Evolutionary conservation across 2,329 filamentous ascomycete genomes (phyloP).

Genomic region (Xylaria sp.): DNA sequence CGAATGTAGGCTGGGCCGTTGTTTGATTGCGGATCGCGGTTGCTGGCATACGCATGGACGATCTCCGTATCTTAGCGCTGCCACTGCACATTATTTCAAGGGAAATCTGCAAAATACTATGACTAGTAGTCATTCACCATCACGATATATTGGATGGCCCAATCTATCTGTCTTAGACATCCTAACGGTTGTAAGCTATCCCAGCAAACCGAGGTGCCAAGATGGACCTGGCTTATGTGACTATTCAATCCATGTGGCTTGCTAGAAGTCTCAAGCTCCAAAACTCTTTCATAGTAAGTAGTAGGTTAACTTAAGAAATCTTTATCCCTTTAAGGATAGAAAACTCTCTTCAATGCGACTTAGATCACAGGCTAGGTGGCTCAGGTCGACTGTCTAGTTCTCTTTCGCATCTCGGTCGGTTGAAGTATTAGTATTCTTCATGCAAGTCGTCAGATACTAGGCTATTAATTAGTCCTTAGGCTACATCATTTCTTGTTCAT

Average conservation of each 20-base stretch:
- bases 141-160: neutral
- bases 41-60: neutral
- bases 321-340: neutral
- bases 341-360: neutral
- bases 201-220: neutral
- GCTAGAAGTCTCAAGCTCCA: too few species aligned
- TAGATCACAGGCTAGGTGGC: too few species aligned
- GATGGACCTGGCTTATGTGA: neutral
- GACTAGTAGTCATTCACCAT: neutral
- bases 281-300: neutral
- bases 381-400: too few species aligned
- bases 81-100: neutral
- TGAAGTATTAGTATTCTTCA: too few species aligned
- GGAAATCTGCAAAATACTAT: neutral
- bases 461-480: too few species aligned
- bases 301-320: neutral
- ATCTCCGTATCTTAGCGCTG: neutral
- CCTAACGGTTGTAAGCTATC: neutral
- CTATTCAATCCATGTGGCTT: too few species aligned
- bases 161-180: too few species aligned
- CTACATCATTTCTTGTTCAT: too few species aligned
- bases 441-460: too few species aligned
- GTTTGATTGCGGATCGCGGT: neutral
- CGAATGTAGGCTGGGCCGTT: neutral
- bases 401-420: too few species aligned